These are phyloP conservation scores for Globisporangium lucens DNA, from an alignment of 352 stramenopile genomes.

Conservation along the genomic window DNA sequence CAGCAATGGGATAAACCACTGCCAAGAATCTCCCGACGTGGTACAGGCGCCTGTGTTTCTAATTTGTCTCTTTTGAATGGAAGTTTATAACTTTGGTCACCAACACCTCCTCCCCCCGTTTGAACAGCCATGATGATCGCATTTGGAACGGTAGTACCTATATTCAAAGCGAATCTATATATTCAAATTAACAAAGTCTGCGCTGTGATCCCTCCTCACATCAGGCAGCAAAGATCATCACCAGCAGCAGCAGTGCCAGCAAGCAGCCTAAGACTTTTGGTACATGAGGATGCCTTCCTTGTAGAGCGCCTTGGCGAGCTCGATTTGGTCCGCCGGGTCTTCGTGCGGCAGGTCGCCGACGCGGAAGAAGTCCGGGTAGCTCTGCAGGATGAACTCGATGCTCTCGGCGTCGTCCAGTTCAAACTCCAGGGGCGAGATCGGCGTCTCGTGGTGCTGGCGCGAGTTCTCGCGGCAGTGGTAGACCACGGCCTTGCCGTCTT, in stretches of 20 bases:
- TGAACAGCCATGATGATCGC: background rate
- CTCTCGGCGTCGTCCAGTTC: constrained; percentile 78
- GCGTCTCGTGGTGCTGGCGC: constrained; percentile 66
- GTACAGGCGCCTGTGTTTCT: background rate
- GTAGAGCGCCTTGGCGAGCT: constrained; percentile 66
- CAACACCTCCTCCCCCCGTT: background rate
- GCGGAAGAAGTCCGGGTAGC: constrained; percentile 75
- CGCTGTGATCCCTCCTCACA: background rate
- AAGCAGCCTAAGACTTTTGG: constrained; percentile 37
- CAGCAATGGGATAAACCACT: background rate
- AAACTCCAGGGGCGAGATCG: constrained; percentile 72
- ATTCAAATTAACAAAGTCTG: background rate
- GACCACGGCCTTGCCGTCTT: constrained; percentile 71
- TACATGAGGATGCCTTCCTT: constrained; percentile 77
- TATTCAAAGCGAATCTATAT: background rate
- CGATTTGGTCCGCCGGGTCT: constrained; percentile 68
- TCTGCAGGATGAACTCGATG: constrained; percentile 73
- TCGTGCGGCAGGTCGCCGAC: constrained; percentile 76
- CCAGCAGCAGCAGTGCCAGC: background rate
- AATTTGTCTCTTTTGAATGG: constrained; percentile 1
- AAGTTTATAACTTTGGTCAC: background rate
- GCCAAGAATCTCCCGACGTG: background rate
- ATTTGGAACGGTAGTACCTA: background rate
- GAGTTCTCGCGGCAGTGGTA: constrained; percentile 84
- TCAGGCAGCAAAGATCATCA: background rate